Base-by-base conservation (phyloP, 106 monocot genomes). In the Dendrobium officinale region DNA sequence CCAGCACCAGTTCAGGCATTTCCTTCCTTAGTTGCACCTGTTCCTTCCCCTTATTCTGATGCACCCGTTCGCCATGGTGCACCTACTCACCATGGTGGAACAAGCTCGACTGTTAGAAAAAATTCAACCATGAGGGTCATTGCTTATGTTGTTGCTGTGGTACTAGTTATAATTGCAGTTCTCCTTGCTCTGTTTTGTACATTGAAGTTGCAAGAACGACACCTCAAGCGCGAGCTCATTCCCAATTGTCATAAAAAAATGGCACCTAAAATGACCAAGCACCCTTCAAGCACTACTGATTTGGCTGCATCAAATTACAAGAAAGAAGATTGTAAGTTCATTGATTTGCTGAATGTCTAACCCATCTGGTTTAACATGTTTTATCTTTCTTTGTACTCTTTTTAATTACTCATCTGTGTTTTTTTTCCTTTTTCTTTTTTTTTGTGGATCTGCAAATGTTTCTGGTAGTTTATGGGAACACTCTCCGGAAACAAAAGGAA, bases 131-230 rank as follows among this genome's bases (percentile, higher is more conserved):
- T 42, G 44, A 88, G 42, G 78, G 66, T 85, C 74, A 80, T 89
- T 75, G 83, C 55, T 15, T 83, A 55, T 88, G 89, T 41, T 31
- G 45, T 83, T 78, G 86, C 68, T 67, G 88, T 61, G 19, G 80
- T 79, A 56, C 29, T 88, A 43, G 43, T 92, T 42, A 19, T 86
- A 40, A 26, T 82, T 31, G 67, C 85, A 9, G 56, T 44, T 74
- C 43, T 44, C 18, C 29, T 74, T 43, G 74, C 40, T 72, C 29
- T 74, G 9, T 42, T 90, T 54, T 83, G 80, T 79, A 42, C 81
- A 66, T 89, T 88, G 75, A 82, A 77, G 49, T 81, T 56, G 61
- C 82, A 73, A 81, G 80, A 43, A 66, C 85, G 37, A 77, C 75
- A 73, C 16, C 74, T 74, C 11, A 64, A 61, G 13, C 20, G 59